Evolutionary conservation across 2,329 filamentous ascomycete genomes (phyloP).

Genomic region (Ceratocystis smalleyi): DNA sequence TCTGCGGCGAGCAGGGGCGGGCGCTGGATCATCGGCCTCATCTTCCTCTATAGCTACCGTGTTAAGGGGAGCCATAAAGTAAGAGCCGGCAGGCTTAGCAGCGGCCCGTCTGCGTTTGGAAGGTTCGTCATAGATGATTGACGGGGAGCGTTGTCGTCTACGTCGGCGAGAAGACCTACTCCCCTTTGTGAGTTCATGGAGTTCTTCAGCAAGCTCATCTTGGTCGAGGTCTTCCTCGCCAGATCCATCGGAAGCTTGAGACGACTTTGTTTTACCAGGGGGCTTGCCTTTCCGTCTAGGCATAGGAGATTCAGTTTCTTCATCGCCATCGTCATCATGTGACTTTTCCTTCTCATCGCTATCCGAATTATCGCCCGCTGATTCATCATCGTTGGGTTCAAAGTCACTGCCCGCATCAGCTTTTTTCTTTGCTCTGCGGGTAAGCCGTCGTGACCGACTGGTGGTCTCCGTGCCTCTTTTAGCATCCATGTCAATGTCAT

Average conservation of each 20-base stretch:
- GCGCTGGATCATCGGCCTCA: slow-evolving; percentile 49
- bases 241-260: slow-evolving; percentile 34
- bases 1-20: slow-evolving; percentile 53
- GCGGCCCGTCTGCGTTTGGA: slow-evolving; percentile 38
- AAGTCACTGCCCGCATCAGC: slow-evolving; percentile 46
- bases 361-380: slow-evolving; percentile 41
- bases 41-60: slow-evolving; percentile 53
- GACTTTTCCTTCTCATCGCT: slow-evolving; percentile 30
- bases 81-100: slow-evolving; percentile 54
- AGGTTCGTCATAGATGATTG: slow-evolving; percentile 44
- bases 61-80: slow-evolving; percentile 62
- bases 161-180: slow-evolving; percentile 37
- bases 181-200: slow-evolving; percentile 43
- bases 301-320: slow-evolving; percentile 25
- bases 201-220: slow-evolving; percentile 51
- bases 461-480: slow-evolving; percentile 18
- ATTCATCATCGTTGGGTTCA: slow-evolving; percentile 41
- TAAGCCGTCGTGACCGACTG: slow-evolving; percentile 31
- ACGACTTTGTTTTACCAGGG: slow-evolving; percentile 30
- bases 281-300: slow-evolving; percentile 31
- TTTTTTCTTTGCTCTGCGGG: slow-evolving; percentile 31
- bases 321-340: slow-evolving; percentile 25
- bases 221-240: slow-evolving; percentile 43
- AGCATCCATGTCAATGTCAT: slow-evolving; percentile 29
- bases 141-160: slow-evolving; percentile 29